phyloP scores from a whole-genome alignment of 2,329 filamentous ascomycete species.

The Fusarium mangiferae region DNA sequence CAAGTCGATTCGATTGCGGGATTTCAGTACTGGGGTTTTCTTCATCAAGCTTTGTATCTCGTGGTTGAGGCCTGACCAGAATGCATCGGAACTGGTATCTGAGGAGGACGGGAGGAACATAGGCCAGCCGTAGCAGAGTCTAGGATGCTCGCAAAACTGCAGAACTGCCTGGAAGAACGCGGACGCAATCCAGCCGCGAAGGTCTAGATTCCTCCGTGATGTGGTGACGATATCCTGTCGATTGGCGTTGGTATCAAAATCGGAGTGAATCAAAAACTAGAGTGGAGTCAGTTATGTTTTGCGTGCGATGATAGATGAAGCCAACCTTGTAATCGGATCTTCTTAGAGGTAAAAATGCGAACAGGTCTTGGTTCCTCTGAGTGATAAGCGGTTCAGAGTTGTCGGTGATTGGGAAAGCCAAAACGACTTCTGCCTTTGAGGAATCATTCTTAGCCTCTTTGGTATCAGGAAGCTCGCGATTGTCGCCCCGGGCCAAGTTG shows the following conservation, averaged over 20 bases:
- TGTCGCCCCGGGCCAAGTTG: neutral
- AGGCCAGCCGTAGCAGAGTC: slow-evolving; percentile 26
- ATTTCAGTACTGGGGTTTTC: neutral
- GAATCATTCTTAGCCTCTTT: neutral
- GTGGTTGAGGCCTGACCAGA: slow-evolving; percentile 1
- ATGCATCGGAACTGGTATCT: neutral
- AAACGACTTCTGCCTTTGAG: neutral
- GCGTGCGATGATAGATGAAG: fast-evolving
- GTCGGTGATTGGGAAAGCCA: slow-evolving; percentile 28
- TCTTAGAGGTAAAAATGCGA: neutral
- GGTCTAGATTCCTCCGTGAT: neutral
- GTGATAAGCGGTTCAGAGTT: neutral
- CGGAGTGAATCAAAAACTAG: neutral
- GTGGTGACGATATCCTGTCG: neutral
- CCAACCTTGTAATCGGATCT: neutral
- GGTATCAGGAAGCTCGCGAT: neutral
- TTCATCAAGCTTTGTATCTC: neutral
- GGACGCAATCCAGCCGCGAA: neutral
- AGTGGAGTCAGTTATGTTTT: fast-evolving
- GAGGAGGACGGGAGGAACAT: slow-evolving; percentile 6
- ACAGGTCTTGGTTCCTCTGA: neutral
- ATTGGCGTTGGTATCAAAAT: neutral
- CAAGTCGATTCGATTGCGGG: neutral
- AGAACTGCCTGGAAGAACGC: slow-evolving; percentile 2
- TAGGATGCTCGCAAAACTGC: slow-evolving; percentile 21